phyloP scores from a whole-genome alignment of 2,329 filamentous ascomycete species.

The Ophiostoma novo-ulmi region DNA sequence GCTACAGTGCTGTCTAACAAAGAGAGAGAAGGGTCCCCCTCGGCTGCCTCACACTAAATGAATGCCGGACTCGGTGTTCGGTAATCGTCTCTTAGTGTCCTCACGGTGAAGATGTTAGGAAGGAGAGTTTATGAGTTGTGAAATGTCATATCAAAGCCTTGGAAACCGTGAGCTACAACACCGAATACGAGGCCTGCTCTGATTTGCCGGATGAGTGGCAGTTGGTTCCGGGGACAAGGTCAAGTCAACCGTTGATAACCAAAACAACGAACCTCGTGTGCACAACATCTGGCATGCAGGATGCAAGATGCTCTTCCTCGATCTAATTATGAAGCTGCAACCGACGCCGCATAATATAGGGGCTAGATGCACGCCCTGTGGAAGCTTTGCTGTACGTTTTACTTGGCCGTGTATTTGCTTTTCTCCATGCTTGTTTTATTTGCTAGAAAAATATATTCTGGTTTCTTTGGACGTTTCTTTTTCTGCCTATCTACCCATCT shows the following conservation, averaged over 20 bases:
- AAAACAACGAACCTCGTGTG: background rate
- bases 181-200: background rate
- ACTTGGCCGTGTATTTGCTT: background rate
- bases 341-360: background rate
- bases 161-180: background rate
- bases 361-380: background rate
- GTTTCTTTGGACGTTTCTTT: background rate
- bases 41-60: conserved; percentile 12
- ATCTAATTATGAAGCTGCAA: background rate
- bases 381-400: background rate
- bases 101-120: background rate
- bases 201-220: background rate
- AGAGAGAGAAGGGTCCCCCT: background rate
- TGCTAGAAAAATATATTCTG: background rate
- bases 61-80: background rate
- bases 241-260: background rate
- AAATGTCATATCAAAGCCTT: background rate
- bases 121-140: background rate
- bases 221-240: background rate
- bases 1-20: background rate
- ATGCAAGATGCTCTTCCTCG: background rate
- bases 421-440: background rate
- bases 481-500: background rate
- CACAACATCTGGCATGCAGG: conserved; percentile 7
- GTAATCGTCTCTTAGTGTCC: background rate